phyloP scores from a whole-genome alignment of 1,284 basidiomycete species.

The Naganishia sp. region DNA sequence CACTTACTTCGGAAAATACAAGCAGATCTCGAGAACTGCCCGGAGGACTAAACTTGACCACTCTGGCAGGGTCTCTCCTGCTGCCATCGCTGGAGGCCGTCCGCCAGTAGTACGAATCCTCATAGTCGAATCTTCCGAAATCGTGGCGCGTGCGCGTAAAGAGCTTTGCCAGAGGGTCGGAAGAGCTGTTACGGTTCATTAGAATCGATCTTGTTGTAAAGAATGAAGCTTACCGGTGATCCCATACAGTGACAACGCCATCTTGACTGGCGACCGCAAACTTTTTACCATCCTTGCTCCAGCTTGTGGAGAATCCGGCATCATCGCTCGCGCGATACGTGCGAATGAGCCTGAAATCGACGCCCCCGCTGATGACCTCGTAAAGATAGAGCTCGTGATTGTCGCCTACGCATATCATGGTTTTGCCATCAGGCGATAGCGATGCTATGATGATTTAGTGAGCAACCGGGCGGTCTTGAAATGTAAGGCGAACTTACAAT shows the following conservation, averaged over 20 bases:
- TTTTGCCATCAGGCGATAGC: conserved; percentile 50
- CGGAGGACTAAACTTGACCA: conserved; percentile 53
- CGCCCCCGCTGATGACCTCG: conserved; percentile 49
- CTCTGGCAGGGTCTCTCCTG: conserved; percentile 48
- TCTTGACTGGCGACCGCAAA: conserved; percentile 54
- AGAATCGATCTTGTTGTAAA: not conserved
- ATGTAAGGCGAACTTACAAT: conserved; percentile 44
- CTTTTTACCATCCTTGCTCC: conserved; percentile 53
- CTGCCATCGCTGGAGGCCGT: conserved; percentile 16
- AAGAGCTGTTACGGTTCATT: conserved; percentile 35
- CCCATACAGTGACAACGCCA: conserved; percentile 54
- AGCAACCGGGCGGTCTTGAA: not conserved
- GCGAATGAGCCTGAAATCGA: conserved; percentile 48
- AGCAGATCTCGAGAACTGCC: conserved; percentile 50
- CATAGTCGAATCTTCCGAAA: conserved; percentile 22
- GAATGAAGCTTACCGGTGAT: conserved; percentile 44
- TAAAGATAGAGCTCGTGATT: conserved; percentile 52
- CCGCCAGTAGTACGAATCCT: conserved; percentile 27
- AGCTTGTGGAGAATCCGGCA: conserved; percentile 51
- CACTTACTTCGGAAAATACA: conserved; percentile 50
- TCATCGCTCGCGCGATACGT: conserved; percentile 50
- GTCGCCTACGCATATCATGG: conserved; percentile 53
- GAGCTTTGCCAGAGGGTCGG: conserved; percentile 50
- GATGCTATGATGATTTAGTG: conserved; percentile 44
- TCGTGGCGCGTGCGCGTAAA: conserved; percentile 37